Evolutionary conservation across 78 protist genomes (phyloP).

Genomic region (Monosiga brevicollis): DNA sequence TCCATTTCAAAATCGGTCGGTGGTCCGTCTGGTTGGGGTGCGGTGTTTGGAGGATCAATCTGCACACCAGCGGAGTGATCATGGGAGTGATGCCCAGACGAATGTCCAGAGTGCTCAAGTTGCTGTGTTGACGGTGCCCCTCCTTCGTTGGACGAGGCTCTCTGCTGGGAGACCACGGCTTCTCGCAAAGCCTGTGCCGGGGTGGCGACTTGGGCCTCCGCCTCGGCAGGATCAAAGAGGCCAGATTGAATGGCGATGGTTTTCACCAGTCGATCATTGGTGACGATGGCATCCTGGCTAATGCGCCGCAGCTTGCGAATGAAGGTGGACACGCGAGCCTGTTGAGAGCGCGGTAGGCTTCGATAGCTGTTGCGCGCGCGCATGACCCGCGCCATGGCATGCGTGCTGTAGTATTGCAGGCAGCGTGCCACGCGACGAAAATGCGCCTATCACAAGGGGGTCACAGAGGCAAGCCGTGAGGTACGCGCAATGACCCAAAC

Average conservation of each 20-base stretch:
- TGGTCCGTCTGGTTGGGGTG: not conserved
- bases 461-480: too few relatives aligned
- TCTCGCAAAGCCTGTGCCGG: too few relatives aligned
- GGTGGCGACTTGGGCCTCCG: not conserved
- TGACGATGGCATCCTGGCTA: not conserved
- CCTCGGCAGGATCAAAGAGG: not conserved
- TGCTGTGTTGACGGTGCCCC: not conserved
- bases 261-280: not conserved
- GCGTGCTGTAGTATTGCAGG: not conserved
- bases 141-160: too few relatives aligned
- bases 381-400: not conserved
- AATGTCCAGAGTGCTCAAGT: too few relatives aligned
- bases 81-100: not conserved
- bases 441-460: too few relatives aligned
- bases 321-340: not conserved
- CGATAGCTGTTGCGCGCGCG: not conserved
- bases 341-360: not conserved
- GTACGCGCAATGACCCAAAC: too few relatives aligned
- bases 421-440: not conserved
- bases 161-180: too few relatives aligned
- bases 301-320: not conserved
- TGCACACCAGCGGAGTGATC: not conserved
- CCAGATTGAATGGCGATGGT: not conserved
- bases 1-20: not conserved
- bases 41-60: not conserved